phyloP scores from a whole-genome alignment of 2,329 filamentous ascomycete species.

The Ustilaginoidea virens region DNA sequence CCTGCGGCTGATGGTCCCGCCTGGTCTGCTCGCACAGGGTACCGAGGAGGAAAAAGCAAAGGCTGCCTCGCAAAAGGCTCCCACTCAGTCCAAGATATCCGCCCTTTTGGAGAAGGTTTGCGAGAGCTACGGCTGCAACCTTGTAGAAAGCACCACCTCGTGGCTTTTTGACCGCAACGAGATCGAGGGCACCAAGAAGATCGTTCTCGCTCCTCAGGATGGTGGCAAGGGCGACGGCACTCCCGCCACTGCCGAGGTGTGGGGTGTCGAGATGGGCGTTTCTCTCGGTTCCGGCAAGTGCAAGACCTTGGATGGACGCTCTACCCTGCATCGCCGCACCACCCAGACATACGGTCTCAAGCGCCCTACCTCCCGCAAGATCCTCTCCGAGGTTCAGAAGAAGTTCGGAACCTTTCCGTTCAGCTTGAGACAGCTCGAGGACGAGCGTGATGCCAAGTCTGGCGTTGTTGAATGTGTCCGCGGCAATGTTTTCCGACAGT shows the following conservation, averaged over 20 bases:
- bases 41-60: conserved; percentile 94
- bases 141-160: conserved; percentile 95
- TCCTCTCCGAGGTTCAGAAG: conserved; percentile 87
- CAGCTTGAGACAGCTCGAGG: conserved; percentile 89
- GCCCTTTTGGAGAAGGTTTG: conserved; percentile 79
- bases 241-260: conserved; percentile 82
- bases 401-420: conserved; percentile 98
- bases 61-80: conserved; percentile 66
- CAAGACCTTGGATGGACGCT: conserved; percentile 74
- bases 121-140: conserved; percentile 77
- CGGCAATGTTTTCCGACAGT: conserved; percentile 81
- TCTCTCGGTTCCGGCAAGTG: conserved; percentile 86
- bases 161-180: conserved; percentile 96
- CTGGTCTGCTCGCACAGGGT: conserved; percentile 68
- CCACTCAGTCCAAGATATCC: conserved; percentile 76
- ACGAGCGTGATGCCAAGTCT: conserved; percentile 89
- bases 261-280: conserved; percentile 94
- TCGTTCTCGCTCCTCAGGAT: conserved; percentile 76
- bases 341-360: conserved; percentile 85
- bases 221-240: conserved; percentile 81
- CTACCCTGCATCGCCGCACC: conserved; percentile 88
- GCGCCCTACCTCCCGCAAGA: conserved; percentile 82
- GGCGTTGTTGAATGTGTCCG: conserved; percentile 94
- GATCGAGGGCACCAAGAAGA: conserved; percentile 96
- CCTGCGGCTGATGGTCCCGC: conserved; percentile 76